phyloP scores from a whole-genome alignment of 2,329 filamentous ascomycete genomes.

The Truncatella angustata region DNA sequence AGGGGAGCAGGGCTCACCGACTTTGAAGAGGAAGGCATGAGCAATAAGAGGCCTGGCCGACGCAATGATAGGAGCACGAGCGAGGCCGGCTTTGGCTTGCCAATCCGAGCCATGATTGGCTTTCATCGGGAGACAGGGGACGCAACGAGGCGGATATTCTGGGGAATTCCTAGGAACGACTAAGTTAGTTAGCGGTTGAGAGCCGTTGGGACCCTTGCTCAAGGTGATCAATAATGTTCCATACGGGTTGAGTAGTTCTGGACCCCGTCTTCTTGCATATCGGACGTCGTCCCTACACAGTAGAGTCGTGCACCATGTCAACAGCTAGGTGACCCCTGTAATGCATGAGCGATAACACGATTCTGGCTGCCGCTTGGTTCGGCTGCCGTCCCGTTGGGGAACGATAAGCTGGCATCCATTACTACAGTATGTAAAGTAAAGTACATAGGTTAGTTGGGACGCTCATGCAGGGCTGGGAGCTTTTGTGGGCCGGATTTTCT shows the following conservation, averaged over 20 bases:
- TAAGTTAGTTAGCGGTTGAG: not conserved
- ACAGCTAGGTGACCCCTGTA: not conserved
- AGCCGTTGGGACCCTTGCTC: not conserved
- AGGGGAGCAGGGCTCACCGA: slow-evolving; percentile 7
- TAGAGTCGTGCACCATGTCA: not conserved
- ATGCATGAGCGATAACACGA: not conserved
- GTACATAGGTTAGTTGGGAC: not conserved
- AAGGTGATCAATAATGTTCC: not conserved
- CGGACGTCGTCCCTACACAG: slow-evolving; percentile 8
- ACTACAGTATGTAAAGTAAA: not conserved
- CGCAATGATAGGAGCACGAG: slow-evolving; percentile 7
- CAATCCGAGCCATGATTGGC: slow-evolving; percentile 5
- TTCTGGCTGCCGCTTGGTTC: not conserved
- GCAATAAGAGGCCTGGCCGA: slow-evolving; percentile 4
- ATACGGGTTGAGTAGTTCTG: not conserved
- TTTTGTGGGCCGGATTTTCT: no score
- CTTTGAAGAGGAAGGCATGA: slow-evolving; percentile 2
- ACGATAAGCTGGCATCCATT: slow-evolving; percentile 1
- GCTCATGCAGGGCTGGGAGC: not conserved
- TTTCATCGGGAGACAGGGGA: not conserved
- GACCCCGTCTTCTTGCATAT: slow-evolving; percentile 8
- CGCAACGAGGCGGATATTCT: slow-evolving; percentile 3
- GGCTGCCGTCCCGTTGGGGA: slow-evolving; percentile 3
- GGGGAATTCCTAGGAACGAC: slow-evolving; percentile 4
- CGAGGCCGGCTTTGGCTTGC: not conserved